phyloP scores from a whole-genome alignment of 306 rosid genomes.

The Pueraria montana region DNA sequence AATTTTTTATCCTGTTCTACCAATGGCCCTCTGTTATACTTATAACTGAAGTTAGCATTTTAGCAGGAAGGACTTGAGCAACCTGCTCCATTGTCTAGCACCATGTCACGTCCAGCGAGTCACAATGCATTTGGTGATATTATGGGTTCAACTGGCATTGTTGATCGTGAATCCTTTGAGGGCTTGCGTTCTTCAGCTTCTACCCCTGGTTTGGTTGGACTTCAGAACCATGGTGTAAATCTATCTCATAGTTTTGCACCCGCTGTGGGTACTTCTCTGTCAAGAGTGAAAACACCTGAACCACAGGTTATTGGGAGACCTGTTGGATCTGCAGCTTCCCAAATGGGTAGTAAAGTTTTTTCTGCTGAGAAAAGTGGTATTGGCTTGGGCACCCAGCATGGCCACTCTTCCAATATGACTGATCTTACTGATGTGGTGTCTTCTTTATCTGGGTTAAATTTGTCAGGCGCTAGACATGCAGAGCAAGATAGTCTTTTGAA shows the following conservation, averaged over 20 bases:
- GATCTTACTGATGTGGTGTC: constrained; percentile 68
- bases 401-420: constrained; percentile 62
- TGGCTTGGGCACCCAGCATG: constrained; percentile 62
- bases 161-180: constrained; percentile 70
- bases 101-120: constrained; percentile 75
- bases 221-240: constrained; percentile 64
- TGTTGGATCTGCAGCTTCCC: constrained; percentile 70
- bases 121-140: constrained; percentile 73
- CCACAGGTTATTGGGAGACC: constrained; percentile 74
- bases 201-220: constrained; percentile 63
- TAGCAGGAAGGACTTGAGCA: constrained; percentile 86
- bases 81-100: constrained; percentile 68
- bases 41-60: constrained; percentile 47
- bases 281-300: constrained; percentile 84
- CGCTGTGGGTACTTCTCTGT: constrained; percentile 66
- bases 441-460: constrained; percentile 70
- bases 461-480: constrained; percentile 68
- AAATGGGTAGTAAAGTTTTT: constrained; percentile 66
- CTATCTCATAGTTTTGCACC: constrained; percentile 68
- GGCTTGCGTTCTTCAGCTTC: constrained; percentile 66
- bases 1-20: constrained; percentile 35
- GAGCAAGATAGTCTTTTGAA: constrained; percentile 68
- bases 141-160: constrained; percentile 56
- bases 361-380: constrained; percentile 60
- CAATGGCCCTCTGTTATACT: constrained; percentile 36